Base-by-base conservation (phyloP, 441 rosid species). In the Hura crepitans region DNA sequence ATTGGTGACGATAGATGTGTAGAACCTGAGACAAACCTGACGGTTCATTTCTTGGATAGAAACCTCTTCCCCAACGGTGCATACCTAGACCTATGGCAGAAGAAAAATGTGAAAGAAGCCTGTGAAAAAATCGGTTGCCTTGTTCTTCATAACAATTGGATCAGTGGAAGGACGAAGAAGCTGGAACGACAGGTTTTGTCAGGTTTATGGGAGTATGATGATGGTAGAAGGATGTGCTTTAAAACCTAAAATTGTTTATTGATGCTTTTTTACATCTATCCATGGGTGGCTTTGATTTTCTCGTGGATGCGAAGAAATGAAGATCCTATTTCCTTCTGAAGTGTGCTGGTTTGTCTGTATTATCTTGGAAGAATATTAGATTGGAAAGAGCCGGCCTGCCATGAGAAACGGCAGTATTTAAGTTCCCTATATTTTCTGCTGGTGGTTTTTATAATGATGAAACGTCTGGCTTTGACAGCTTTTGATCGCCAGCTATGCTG, bases 21-120 rank as follows among this genome's bases (percentile, higher is more conserved):
- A 46, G 96, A 91, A 73, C 92, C 93, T 12, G 86, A 83, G 77
- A 86, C 96, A 23, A 91, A 88, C 55, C 77, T 89, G 69, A 88
- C 87, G 0, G 79, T 88, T 75, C 89, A 80, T 54, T 95, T 95
- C 82, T 84, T 92, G 89, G 82, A 88, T 74, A 82, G 96, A 77
- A 82, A 89, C 72, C 85, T 89, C 63, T 95, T 91, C 72, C 99
- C 98, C 7, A 90, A 92, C 64, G 98, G 97, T 66, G 98, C 98
- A 43, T 95, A 86, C 77, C 49, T 79, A 69, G 88, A 85, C 57
- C 60, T 92, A 20, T 90, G 97, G 98, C 78, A 85, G 63, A 84
- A 81, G 74, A 68, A 79, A 68, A 80, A 86, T 49, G 89, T 90
- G 30, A 83, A 78, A 79, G 79, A 67, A 66, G 80, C 88, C 73